Percentiles rank a stretch among this genome's conserved stretches.
phyloP scores from a whole-genome alignment of 768 basidiomycete genomes.

The Lactifluus volemus region DNA sequence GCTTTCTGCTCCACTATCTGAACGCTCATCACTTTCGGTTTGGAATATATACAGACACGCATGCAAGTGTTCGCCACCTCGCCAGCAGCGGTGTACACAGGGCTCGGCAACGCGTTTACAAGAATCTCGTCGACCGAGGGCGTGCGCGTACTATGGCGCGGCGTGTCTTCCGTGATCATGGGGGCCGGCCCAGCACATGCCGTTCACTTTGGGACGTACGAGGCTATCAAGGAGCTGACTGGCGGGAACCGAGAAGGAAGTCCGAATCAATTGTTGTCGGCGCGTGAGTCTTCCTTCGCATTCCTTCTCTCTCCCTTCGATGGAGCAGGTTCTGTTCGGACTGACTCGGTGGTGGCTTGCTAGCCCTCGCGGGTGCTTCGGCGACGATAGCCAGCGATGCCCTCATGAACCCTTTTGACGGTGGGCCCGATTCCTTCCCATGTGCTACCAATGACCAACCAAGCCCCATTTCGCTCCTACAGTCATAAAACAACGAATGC shows the following conservation, averaged over 20 bases:
- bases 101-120: constrained; percentile 83
- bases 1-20: too few relatives aligned
- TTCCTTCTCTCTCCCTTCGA: not conserved
- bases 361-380: constrained; percentile 87
- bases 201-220: constrained; percentile 93
- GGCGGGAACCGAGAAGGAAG: constrained; percentile 66
- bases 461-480: constrained; percentile 16
- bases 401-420: constrained; percentile 99
- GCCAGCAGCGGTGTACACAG: constrained; percentile 78
- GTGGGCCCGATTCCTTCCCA: constrained; percentile 37
- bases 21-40: not conserved
- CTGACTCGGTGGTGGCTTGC: not conserved
- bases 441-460: not conserved
- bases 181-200: constrained; percentile 98
- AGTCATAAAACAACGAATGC: constrained; percentile 99
- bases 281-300: constrained; percentile 49
- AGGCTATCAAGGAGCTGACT: constrained; percentile 86
- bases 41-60: constrained; percentile 64
- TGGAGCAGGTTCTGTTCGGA: not conserved
- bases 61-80: constrained; percentile 96
- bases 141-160: constrained; percentile 84
- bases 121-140: constrained; percentile 95
- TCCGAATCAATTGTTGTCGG: constrained; percentile 79
- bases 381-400: constrained; percentile 96
- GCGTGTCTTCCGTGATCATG: constrained; percentile 90